phyloP scores from a whole-genome alignment of 176 grass and related monocot genomes.

The Oryza rufipogon region DNA sequence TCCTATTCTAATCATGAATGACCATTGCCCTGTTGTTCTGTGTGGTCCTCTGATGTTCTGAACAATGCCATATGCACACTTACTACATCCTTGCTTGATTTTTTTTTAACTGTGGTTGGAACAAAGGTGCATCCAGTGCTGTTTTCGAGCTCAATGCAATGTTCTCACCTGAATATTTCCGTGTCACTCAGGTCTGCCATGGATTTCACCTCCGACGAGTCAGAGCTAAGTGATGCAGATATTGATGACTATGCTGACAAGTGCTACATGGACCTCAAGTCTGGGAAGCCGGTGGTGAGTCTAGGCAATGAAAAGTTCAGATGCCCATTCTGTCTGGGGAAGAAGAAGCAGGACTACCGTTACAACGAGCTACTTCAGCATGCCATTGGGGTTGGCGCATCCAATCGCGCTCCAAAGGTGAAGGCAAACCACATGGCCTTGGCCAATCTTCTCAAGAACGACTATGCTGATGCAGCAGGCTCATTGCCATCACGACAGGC shows the following conservation, averaged over 20 bases:
- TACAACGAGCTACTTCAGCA: conserved; percentile 63
- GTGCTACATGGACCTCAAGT: conserved; percentile 36
- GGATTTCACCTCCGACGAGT: conserved; percentile 54
- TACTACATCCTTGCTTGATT: too few species aligned
- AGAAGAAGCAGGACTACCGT: conserved; percentile 68
- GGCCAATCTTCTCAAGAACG: conserved; percentile 48
- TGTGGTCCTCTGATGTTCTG: background rate
- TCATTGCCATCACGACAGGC: conserved; percentile 4
- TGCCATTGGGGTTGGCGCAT: conserved; percentile 48
- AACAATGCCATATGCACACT: background rate
- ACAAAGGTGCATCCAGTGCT: background rate
- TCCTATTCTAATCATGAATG: background rate
- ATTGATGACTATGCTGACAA: conserved; percentile 54
- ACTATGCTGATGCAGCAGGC: conserved; percentile 31
- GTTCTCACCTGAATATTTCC: background rate
- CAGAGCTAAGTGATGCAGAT: conserved; percentile 61
- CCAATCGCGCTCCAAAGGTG: conserved; percentile 52
- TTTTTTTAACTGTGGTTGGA: too few species aligned
- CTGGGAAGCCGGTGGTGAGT: conserved; percentile 31
- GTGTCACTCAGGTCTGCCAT: conserved; percentile 39
- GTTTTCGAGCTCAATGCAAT: background rate
- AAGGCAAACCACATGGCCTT: conserved; percentile 64
- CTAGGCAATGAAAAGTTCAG: conserved; percentile 39
- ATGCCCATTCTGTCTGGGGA: conserved; percentile 58
- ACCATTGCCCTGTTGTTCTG: too few species aligned